phyloP scores from a whole-genome alignment of 164 flowering plant species.

The Annona cherimola region DNA sequence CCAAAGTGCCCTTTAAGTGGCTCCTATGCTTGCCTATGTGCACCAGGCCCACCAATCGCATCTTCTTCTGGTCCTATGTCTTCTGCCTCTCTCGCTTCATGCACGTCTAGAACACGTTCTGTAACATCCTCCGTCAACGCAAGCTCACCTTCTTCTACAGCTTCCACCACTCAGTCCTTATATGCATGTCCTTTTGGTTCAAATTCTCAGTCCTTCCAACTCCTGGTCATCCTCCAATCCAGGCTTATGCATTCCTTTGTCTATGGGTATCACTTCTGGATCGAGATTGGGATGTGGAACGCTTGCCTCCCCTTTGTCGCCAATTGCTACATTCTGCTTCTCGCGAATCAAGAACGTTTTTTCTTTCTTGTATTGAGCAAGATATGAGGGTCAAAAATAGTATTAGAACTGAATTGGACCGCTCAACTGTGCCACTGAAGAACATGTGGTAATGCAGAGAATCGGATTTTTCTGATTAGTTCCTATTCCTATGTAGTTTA shows the following conservation, averaged over 20 bases:
- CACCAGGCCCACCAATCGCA: constrained; percentile 72
- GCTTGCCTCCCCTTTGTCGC: constrained; percentile 56
- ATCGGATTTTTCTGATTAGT: no score
- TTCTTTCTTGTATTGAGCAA: no score
- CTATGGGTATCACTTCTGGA: constrained; percentile 77
- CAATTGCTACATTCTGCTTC: constrained; percentile 47
- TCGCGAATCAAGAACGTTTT: constrained; percentile 19
- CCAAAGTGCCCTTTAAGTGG: constrained; percentile 66
- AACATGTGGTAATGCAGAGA: no score
- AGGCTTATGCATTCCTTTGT: constrained; percentile 45
- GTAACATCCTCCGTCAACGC: constrained; percentile 44
- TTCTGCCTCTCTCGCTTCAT: constrained; percentile 66
- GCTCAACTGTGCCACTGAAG: no score
- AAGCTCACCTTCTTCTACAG: constrained; percentile 39
- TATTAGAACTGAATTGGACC: no score
- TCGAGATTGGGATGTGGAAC: constrained; percentile 48
- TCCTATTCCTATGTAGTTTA: no score
- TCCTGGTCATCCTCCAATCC: constrained; percentile 50
- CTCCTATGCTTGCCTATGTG: constrained; percentile 82
- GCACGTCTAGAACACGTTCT: constrained; percentile 45
- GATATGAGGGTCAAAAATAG: no score
- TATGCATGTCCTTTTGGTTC: constrained; percentile 66
- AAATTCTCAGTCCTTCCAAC: constrained; percentile 87
- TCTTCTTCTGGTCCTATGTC: constrained; percentile 81
- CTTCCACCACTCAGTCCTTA: constrained; percentile 48